Evolutionary conservation across 495 filamentous ascomycete species (phyloP).

Genomic region (Pseudomonodictys pantanalensis): DNA sequence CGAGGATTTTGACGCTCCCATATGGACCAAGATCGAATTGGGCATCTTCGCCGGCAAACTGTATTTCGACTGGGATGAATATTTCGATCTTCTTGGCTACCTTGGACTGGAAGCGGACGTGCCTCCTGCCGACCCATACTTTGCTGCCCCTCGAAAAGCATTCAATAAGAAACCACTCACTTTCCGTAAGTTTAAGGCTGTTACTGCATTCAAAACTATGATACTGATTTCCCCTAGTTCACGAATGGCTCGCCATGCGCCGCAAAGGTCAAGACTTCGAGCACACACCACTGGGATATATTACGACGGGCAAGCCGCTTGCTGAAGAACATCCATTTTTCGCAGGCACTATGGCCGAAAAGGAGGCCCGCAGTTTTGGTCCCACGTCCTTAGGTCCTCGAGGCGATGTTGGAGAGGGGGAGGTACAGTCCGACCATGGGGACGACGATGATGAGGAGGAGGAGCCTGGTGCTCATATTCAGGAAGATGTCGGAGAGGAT

Average conservation of each 20-base stretch:
- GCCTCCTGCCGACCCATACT: not conserved
- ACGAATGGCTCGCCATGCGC: constrained; percentile 52
- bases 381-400: no score
- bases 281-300: constrained; percentile 57
- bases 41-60: constrained; percentile 56
- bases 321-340: constrained; percentile 49
- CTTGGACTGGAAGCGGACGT: constrained; percentile 21
- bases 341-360: no score
- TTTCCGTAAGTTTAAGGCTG: constrained; percentile 35
- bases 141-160: not conserved
- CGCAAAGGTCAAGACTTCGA: constrained; percentile 52
- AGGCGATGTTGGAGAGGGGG: no score
- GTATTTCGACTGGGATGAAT: constrained; percentile 52
- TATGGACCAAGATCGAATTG: constrained; percentile 52
- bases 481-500: no score
- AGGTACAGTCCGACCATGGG: no score
- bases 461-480: no score
- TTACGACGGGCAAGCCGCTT: constrained; percentile 49
- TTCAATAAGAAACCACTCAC: constrained; percentile 38
- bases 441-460: no score
- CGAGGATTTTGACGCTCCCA: constrained; percentile 37
- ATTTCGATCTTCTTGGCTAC: constrained; percentile 32
- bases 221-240: constrained; percentile 23
- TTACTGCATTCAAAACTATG: not conserved
- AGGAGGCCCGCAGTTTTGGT: no score